Evolutionary conservation across 345 rosid genomes (phyloP).

Genomic region (Eucalyptus caleyi): DNA sequence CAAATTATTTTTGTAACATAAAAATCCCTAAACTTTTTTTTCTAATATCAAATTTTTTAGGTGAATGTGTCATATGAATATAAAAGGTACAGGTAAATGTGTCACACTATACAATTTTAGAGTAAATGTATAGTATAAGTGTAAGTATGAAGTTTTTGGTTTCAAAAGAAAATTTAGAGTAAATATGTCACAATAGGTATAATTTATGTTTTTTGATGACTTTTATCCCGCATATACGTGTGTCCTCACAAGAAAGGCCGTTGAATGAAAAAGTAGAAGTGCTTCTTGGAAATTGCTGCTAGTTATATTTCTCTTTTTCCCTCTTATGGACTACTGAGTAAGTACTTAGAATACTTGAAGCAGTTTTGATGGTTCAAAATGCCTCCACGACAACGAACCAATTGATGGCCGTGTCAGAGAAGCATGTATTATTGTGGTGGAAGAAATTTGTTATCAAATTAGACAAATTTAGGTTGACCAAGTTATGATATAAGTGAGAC

Average conservation of each 20-base stretch:
- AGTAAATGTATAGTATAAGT: no score
- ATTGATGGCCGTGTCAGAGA: neutral
- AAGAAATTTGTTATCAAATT: neutral
- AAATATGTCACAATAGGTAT: rapidly evolving
- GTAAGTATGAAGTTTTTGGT: no score
- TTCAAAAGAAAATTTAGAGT: neutral
- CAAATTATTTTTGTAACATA: no score
- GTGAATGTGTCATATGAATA: no score
- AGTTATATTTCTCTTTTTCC: neutral
- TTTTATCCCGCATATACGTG: rapidly evolving
- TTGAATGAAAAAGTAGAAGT: neutral
- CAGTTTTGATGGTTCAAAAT: neutral
- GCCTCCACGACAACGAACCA: neutral
- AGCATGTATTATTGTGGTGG: neutral
- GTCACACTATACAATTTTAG: no score
- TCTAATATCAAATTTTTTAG: no score
- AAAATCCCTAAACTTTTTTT: no score
- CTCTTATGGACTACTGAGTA: neutral
- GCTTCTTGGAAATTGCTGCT: neutral
- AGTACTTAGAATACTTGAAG: neutral
- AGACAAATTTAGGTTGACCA: neutral
- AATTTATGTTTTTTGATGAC: no score
- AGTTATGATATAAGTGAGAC: neutral
- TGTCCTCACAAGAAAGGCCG: neutral
- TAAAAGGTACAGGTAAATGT: no score